Evolutionary conservation across 2,329 filamentous ascomycete genomes (phyloP), one percentile per base, ranked within the genome.

Genomic region (Westerdykella ornata): DNA sequence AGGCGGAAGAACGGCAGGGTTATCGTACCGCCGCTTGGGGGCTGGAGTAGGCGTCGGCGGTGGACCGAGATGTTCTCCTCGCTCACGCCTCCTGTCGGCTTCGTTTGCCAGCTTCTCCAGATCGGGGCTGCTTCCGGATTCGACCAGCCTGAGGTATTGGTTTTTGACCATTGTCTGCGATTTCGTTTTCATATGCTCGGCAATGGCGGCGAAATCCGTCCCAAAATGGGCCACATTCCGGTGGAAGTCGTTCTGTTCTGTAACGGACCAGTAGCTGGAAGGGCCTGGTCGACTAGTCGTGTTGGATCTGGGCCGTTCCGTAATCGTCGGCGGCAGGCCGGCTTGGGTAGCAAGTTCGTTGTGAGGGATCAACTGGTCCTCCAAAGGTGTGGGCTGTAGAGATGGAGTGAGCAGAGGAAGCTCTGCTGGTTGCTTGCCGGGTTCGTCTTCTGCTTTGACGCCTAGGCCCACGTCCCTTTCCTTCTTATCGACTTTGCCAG

Each of bases 191-290:
- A 92, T 88, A 54, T 87, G 80, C 38, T 73, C 73, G 31, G 86
- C 83, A 64, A 90, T 90, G 4, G 77, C 78, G 37, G 71, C 70
- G 78, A 85, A 92, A 60, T 92, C 85, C 13, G 82, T 87, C 43
- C 86, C 86, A 67, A 88, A 90, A 41, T 86, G 77, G 38, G 73
- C 76, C 35, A 92, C 72, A 43, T 88, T 73, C 42, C 74, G 76
- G 28, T 82, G 81, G 63, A 92, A 92, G 56, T 89, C 85, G 35
- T 76, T 83, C 41, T 83, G 76, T 66, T 92, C 86, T 1, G 83
- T 84, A 16, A 90, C 85, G 55, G 85, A 90, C 86, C 86, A 92
- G 63, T 92, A 92, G 63, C 85, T 90, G 1, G 84, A 88, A 12
- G 83, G 79, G 49, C 82, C 80, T 16, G 72, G 72, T 28, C 67